These are phyloP conservation scores for Aquilaria sinensis DNA, from an alignment of 345 rosid genomes.

Conservation along the genomic window DNA sequence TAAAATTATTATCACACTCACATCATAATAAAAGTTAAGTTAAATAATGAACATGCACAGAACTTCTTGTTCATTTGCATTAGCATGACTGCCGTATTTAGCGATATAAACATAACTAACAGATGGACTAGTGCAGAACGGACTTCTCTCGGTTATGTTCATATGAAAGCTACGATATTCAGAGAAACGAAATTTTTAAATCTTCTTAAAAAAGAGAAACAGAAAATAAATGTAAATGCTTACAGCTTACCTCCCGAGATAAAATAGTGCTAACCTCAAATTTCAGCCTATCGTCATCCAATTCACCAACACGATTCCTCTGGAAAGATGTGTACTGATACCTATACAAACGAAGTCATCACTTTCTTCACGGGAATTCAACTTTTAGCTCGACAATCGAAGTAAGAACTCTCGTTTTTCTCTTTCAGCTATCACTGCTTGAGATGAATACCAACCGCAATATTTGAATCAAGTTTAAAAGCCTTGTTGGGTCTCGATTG, in stretches of 20 bases:
- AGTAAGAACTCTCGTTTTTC: too few species aligned
- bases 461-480: conserved; percentile 59
- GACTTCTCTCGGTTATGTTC: too few species aligned
- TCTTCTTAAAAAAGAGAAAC: neutral
- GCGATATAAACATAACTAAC: too few species aligned
- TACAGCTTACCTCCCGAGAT: conserved; percentile 68
- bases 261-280: conserved; percentile 88
- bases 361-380: neutral
- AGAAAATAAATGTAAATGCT: conserved; percentile 8
- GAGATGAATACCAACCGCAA: conserved; percentile 43
- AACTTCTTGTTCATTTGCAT: too few species aligned
- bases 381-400: too few species aligned
- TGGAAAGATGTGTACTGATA: conserved; percentile 59
- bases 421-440: too few species aligned
- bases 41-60: too few species aligned
- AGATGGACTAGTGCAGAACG: too few species aligned
- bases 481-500: conserved; percentile 54
- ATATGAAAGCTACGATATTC: too few species aligned
- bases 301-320: conserved; percentile 56
- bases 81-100: too few species aligned
- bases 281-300: conserved; percentile 79
- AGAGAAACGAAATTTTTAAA: neutral
- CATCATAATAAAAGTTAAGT: too few species aligned
- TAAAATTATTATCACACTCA: too few species aligned
- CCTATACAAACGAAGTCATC: conserved; percentile 29